phyloP scores from a whole-genome alignment of 2,329 filamentous ascomycete species.

The Colletotrichum costaricense region DNA sequence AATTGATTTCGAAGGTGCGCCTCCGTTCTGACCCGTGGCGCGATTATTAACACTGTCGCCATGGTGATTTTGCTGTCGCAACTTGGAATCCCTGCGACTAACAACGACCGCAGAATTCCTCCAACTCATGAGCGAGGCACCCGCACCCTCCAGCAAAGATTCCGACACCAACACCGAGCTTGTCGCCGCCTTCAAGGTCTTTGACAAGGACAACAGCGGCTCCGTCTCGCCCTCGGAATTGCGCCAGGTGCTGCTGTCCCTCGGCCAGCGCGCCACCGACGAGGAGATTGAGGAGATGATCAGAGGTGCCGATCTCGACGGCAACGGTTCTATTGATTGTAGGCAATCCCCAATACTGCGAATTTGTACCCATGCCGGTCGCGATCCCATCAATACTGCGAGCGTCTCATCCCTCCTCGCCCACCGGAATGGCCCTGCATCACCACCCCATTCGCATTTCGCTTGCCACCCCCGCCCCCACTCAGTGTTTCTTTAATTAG shows the following conservation, averaged over 20 bases:
- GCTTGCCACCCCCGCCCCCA: conserved; percentile 19
- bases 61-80: background rate
- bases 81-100: background rate
- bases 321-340: conserved; percentile 38
- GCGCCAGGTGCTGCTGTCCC: conserved; percentile 37
- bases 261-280: conserved; percentile 37
- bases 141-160: conserved; percentile 33
- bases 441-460: conserved; percentile 16
- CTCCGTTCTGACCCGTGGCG: background rate
- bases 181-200: conserved; percentile 37
- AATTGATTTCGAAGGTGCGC: conserved; percentile 35
- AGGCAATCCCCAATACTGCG: background rate
- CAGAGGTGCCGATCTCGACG: conserved; percentile 36
- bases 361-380: background rate
- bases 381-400: background rate
- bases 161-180: conserved; percentile 35
- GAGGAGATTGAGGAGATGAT: conserved; percentile 39
- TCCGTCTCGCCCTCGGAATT: conserved; percentile 37
- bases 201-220: conserved; percentile 38
- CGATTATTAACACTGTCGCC: background rate
- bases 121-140: conserved; percentile 36
- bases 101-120: conserved; percentile 33
- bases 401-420: background rate
- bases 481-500: conserved; percentile 17
- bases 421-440: conserved; percentile 3